These are phyloP conservation scores for Aspergillus baeticus DNA, from an alignment of 495 filamentous ascomycete genomes.

Conservation along the genomic window DNA sequence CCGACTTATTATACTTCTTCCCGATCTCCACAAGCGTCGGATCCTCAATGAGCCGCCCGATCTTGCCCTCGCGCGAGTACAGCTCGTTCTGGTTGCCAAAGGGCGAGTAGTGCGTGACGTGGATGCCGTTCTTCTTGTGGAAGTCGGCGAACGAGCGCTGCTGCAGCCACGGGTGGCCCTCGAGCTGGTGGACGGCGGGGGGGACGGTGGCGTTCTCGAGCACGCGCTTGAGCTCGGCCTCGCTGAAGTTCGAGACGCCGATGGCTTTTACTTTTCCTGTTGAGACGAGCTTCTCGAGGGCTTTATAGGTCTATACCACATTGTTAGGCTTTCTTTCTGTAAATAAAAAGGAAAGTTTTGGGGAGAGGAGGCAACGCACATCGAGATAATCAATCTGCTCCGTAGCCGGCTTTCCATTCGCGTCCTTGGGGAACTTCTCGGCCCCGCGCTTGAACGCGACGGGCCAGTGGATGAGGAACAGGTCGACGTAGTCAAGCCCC, in stretches of 20 bases:
- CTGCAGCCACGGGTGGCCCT: constrained; percentile 61
- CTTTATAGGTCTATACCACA: constrained; percentile 51
- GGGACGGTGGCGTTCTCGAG: constrained; percentile 58
- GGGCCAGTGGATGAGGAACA: constrained; percentile 72
- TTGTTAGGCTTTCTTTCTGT: not conserved
- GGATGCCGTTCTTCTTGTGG: constrained; percentile 55
- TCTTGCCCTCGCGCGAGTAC: constrained; percentile 49
- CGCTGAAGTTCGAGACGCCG: constrained; percentile 76
- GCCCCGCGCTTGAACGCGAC: constrained; percentile 47
- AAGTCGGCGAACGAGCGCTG: constrained; percentile 57
- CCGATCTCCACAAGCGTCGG: constrained; percentile 59
- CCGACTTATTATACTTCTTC: constrained; percentile 59
- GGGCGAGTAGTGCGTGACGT: constrained; percentile 64
- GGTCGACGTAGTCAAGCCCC: constrained; percentile 64
- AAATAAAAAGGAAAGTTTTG: too few species aligned
- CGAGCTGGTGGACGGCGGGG: constrained; percentile 67
- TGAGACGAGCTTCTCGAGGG: constrained; percentile 60
- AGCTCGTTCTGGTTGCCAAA: constrained; percentile 70
- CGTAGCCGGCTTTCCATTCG: constrained; percentile 41
- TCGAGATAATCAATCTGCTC: constrained; percentile 51
- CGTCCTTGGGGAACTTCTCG: constrained; percentile 40
- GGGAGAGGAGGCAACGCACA: constrained; percentile 30
- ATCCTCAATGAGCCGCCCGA: constrained; percentile 60
- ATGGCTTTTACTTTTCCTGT: constrained; percentile 62
- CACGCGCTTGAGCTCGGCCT: constrained; percentile 64